Conservation (phyloP, 2,329 filamentous ascomycete species). For the Xylaria sp. region DNA sequence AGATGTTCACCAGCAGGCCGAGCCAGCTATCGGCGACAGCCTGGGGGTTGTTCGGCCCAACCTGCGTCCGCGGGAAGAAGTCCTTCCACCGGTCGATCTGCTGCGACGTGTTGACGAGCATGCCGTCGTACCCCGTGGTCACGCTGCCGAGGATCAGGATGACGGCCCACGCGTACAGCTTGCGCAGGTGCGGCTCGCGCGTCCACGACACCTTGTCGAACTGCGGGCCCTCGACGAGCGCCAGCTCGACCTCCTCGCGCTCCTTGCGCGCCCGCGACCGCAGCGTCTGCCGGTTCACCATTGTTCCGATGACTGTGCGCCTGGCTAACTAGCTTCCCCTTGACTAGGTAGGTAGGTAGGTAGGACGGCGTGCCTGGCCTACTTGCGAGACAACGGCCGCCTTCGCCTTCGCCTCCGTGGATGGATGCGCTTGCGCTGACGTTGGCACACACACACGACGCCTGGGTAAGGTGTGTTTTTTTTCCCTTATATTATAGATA, state of each 20-base stretch:
- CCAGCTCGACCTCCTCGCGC: slow-evolving; percentile 37
- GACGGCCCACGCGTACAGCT: slow-evolving; percentile 63
- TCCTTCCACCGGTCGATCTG: slow-evolving; percentile 65
- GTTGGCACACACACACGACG: no score
- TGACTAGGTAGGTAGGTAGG: no score
- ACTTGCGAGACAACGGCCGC: neutral
- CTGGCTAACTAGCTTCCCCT: neutral
- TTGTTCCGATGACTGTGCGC: neutral
- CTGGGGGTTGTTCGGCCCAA: slow-evolving; percentile 54
- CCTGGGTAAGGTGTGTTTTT: slow-evolving; percentile 13
- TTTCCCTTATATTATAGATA: slow-evolving; percentile 10
- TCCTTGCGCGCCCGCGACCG: slow-evolving; percentile 31
- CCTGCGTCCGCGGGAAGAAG: slow-evolving; percentile 56
- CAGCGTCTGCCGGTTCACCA: slow-evolving; percentile 31
- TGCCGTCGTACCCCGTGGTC: slow-evolving; percentile 71
- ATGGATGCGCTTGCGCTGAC: neutral
- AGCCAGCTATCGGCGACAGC: slow-evolving; percentile 53
- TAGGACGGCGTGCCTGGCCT: neutral
- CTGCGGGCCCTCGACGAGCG: slow-evolving; percentile 36
- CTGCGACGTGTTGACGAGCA: slow-evolving; percentile 69
- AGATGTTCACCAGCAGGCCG: slow-evolving; percentile 54
- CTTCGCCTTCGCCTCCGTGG: neutral
- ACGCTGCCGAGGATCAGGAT: slow-evolving; percentile 70
- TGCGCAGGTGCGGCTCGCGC: slow-evolving; percentile 65
- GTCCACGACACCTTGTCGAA: slow-evolving; percentile 62